Evolutionary conservation across 2,329 filamentous ascomycete genomes (phyloP).

Genomic region (Phaeomoniella chlamydospora): DNA sequence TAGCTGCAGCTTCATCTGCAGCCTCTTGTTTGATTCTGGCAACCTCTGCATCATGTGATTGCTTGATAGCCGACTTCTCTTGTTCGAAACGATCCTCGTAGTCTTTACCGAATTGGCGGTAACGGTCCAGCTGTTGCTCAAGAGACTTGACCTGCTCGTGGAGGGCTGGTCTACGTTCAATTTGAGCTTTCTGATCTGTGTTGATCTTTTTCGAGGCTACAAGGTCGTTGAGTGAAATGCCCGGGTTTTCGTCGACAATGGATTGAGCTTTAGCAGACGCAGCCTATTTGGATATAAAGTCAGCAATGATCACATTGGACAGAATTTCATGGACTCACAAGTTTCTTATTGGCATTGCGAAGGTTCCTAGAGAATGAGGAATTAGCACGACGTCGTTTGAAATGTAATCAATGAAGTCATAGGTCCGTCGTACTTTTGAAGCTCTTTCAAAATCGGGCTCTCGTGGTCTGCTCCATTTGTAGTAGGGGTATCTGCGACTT

Average conservation of each 20-base stretch:
- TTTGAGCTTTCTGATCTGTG: constrained; percentile 47
- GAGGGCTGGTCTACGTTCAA: constrained; percentile 46
- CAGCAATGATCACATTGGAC: constrained; percentile 5
- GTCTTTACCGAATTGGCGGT: constrained; percentile 44
- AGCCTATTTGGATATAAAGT: constrained; percentile 24
- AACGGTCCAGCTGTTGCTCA: constrained; percentile 46
- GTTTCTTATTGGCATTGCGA: constrained; percentile 86
- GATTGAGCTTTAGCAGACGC: constrained; percentile 45
- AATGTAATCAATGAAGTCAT: no score
- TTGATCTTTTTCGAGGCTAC: constrained; percentile 50
- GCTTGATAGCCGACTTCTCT: constrained; percentile 41
- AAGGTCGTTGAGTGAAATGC: constrained; percentile 46
- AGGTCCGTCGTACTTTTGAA: constrained; percentile 77
- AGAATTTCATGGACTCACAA: constrained; percentile 44
- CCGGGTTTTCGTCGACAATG: constrained; percentile 45
- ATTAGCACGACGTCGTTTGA: no score
- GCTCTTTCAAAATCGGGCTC: constrained; percentile 69
- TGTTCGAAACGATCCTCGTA: constrained; percentile 39
- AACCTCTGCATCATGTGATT: constrained; percentile 40
- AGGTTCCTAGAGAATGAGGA: constrained; percentile 56
- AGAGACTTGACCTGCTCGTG: constrained; percentile 40
- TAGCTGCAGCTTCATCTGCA: constrained; percentile 32
- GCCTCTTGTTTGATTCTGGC: constrained; percentile 36
- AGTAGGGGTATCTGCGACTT: constrained; percentile 25
- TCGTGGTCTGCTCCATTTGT: constrained; percentile 51